A percentile compares a stretch with the other conserved stretches of the same genome.
phyloP scores from a whole-genome alignment of 2,329 filamentous ascomycete genomes.

The Colletotrichum sp. region DNA sequence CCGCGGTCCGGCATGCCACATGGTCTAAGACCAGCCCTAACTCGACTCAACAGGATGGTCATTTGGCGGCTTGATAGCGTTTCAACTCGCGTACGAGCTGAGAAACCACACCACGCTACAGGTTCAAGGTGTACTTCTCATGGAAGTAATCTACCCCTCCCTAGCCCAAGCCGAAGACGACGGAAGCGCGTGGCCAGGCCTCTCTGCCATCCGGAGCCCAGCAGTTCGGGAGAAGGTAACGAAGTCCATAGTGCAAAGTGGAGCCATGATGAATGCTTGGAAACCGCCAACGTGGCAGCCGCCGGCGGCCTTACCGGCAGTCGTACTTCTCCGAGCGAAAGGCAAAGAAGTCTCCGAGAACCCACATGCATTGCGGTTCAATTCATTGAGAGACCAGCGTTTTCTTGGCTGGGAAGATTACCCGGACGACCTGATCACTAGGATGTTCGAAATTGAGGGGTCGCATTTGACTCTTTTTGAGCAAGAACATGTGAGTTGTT shows the following conservation, averaged over 20 bases:
- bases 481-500: background rate
- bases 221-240: background rate
- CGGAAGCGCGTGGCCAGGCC: background rate
- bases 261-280: background rate
- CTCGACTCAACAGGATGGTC: background rate
- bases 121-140: background rate
- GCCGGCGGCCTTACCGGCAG: background rate
- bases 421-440: background rate
- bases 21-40: background rate
- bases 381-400: background rate
- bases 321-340: background rate
- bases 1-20: background rate
- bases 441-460: background rate
- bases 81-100: background rate
- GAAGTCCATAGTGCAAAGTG: background rate
- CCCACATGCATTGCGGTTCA: background rate
- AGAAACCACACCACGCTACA: background rate
- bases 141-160: background rate
- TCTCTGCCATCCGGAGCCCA: background rate
- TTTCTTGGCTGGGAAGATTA: background rate
- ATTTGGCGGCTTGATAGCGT: background rate
- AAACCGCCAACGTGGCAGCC: background rate
- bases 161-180: background rate
- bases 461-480: background rate
- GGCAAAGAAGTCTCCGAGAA: background rate